phyloP scores from a whole-genome alignment of 108 stramenopile species.

The Nannochloropsis granulata region DNA sequence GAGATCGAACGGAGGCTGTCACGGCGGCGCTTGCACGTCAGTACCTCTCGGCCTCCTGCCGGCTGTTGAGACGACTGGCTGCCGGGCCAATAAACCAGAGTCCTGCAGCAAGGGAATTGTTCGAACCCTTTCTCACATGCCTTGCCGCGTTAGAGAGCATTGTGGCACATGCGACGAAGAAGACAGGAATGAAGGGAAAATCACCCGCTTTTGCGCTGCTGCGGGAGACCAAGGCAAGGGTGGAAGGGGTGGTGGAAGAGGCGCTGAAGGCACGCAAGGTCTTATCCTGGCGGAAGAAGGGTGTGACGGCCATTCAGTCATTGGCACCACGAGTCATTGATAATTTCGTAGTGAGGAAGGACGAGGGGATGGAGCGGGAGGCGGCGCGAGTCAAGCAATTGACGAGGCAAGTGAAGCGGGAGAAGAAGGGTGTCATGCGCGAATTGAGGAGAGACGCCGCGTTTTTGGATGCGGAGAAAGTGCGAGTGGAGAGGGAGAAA shows the following conservation, averaged over 20 bases:
- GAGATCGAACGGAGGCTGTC: neutral
- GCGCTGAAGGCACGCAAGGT: neutral
- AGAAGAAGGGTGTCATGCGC: constrained; percentile 79
- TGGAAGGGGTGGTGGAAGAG: neutral
- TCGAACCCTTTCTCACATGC: neutral
- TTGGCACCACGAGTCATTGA: constrained; percentile 78
- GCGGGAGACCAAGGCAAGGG: neutral
- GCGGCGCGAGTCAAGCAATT: constrained; percentile 67
- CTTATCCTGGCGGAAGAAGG: constrained; percentile 16
- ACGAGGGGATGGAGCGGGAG: constrained; percentile 62
- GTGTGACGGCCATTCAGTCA: constrained; percentile 49
- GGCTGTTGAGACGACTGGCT: neutral
- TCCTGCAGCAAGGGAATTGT: neutral
- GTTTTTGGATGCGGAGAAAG: constrained; percentile 10
- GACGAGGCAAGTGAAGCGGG: constrained; percentile 78
- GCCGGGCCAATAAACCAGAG: neutral
- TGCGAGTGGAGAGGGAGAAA: neutral
- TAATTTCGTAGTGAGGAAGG: constrained; percentile 66
- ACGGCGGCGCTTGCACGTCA: neutral
- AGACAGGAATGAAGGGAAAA: neutral
- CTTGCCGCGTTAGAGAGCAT: neutral
- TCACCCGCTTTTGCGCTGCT: neutral
- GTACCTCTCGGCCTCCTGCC: neutral
- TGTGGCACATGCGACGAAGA: neutral
- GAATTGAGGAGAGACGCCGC: constrained; percentile 19